Base-by-base conservation (phyloP, 495 filamentous ascomycete species). In the Tuber borchii region DNA sequence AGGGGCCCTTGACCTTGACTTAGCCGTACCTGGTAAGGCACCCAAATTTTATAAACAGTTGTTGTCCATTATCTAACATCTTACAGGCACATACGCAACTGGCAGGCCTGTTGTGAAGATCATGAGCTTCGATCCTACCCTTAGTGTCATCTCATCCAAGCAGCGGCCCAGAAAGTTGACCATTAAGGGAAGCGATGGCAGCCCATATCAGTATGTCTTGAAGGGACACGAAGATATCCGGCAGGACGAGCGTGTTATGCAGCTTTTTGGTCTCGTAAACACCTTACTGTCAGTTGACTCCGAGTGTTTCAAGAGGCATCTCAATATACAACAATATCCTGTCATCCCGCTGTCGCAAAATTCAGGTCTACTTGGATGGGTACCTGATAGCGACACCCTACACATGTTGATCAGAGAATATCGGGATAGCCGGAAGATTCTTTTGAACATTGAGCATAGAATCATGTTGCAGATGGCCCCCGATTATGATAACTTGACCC, bases 391-490 rank as follows among this genome's bases (percentile, higher is more conserved):
- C 83, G 95, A 99, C 83, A 99, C 95, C 0, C 84, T 99, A 61
- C 95, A 99, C 82, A 92, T 97, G 31, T 87, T 99, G 31, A 98
- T 99, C 81, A 90, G 96, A 74, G 95, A 99, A 83, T 99, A 99
- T 83, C 90, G 95, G 72, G 96, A 99, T 83, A 95, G 92, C 74
- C 90, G 95, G 43, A 96, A 97, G 81, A 99, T 99, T 77, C 87
- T 99, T 39, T 90, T 99, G 70, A 99, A 99, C 80, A 99, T 99
- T 77, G 95, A 99, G 84, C 95, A 99, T 81, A 91, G 95, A 39
- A 98, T 99, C 81, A 99, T 99, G 95, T 87, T 99, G 46, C 95
- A 99, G 83, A 99, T 99, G 95, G 95, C 95, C 19, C 96, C 95
- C 2, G 95, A 99, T 83, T 98, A 97, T 82, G 95, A 99, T 78